Percentiles rank a stretch among this genome's conserved stretches.
phyloP scores from a whole-genome alignment of 768 basidiomycete genomes.

The Suillus fuscotomentosus region DNA sequence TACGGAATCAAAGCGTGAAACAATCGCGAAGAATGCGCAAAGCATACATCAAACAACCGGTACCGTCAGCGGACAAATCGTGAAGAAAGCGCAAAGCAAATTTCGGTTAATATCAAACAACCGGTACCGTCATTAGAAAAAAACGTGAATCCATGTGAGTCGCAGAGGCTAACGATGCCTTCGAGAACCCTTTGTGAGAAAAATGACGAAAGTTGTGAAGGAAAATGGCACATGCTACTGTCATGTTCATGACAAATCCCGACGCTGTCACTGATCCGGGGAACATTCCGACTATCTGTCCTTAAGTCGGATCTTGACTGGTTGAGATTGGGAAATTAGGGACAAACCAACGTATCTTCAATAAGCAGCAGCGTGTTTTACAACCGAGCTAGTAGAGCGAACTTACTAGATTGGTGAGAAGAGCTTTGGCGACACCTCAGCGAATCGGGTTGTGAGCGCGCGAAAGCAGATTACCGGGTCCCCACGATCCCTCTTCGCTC shows the following conservation, averaged over 20 bases:
- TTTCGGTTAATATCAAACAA: too few relatives aligned
- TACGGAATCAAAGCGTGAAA: neutral
- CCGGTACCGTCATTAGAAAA: too few relatives aligned
- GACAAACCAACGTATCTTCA: neutral
- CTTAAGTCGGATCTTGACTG: neutral
- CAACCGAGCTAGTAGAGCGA: neutral
- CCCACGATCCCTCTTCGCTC: neutral
- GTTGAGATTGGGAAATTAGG: neutral
- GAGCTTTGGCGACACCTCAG: conserved; percentile 3
- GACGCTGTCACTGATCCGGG: neutral
- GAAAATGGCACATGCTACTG: neutral
- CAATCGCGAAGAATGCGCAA: neutral
- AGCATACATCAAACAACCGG: neutral
- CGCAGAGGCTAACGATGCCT: neutral
- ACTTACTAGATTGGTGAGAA: conserved; percentile 2
- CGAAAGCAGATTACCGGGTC: too few relatives aligned
- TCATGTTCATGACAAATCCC: neutral
- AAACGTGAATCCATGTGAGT: neutral
- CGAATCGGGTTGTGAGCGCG: conserved; percentile 1
- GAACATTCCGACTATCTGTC: neutral
- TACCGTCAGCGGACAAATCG: neutral
- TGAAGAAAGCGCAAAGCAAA: too few relatives aligned
- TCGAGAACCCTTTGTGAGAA: conserved; percentile 11
- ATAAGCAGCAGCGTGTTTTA: conserved; percentile 1
- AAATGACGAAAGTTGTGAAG: conserved; percentile 3